phyloP scores from a whole-genome alignment of 768 basidiomycete species.

The Tricholoma saponaceum region DNA sequence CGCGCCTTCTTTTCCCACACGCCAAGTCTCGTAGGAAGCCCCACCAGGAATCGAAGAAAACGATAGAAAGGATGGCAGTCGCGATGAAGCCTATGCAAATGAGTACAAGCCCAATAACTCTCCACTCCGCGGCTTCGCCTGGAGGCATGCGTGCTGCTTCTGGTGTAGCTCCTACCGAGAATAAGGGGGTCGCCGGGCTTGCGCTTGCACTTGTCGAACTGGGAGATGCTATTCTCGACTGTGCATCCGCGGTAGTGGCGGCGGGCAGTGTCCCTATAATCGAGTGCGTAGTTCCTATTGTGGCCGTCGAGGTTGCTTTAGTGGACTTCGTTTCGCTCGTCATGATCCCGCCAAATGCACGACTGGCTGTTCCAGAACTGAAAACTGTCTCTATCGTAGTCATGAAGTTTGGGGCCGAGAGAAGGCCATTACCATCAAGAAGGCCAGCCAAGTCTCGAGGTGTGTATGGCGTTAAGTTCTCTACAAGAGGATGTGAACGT shows the following conservation, averaged over 20 bases:
- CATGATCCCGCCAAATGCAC: not conserved
- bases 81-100: constrained; percentile 60
- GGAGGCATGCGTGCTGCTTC: constrained; percentile 29
- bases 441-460: constrained; percentile 16
- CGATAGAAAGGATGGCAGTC: constrained; percentile 47
- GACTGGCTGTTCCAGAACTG: not conserved
- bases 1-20: constrained; percentile 32
- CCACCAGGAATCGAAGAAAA: constrained; percentile 74
- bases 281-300: constrained; percentile 1
- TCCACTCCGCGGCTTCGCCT: constrained; percentile 54
- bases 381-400: not conserved
- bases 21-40: constrained; percentile 51
- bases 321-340: not conserved
- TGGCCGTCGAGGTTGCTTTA: not conserved
- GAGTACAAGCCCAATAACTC: constrained; percentile 64
- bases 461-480: not conserved
- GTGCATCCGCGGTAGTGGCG: not conserved
- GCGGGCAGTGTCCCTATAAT: constrained; percentile 1
- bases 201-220: constrained; percentile 1
- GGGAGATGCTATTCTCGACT: not conserved
- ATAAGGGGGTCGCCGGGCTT: constrained; percentile 1
- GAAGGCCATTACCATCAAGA: constrained; percentile 10
- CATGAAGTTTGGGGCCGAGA: not conserved
- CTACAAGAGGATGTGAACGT: constrained; percentile 10
- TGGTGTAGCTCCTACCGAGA: constrained; percentile 5